Conservation (phyloP, 805 yeast species). For the Torulaspora franciscae region DNA sequence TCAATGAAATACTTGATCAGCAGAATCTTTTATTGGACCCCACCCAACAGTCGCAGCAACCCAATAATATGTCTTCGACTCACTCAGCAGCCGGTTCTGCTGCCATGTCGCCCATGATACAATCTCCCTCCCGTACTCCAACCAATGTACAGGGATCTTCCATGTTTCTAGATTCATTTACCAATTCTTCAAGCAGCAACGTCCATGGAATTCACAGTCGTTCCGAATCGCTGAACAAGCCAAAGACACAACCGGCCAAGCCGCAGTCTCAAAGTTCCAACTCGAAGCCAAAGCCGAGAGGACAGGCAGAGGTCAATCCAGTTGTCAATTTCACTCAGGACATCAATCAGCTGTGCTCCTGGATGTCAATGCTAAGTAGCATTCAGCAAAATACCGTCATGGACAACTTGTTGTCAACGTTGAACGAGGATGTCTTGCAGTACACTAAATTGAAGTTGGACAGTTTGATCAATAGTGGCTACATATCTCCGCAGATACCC, state of each 20-base stretch:
- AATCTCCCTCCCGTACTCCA: conserved; percentile 19
- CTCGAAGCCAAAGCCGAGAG: conserved; percentile 3
- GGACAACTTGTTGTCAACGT: conserved; percentile 47
- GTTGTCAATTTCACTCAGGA: conserved; percentile 45
- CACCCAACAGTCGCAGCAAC: conserved; percentile 11
- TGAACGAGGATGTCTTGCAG: conserved; percentile 49
- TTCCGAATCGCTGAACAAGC: conserved; percentile 8
- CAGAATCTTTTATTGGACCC: conserved; percentile 20
- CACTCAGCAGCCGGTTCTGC: conserved; percentile 32
- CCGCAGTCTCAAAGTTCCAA: conserved; percentile 1
- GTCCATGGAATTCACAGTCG: conserved; percentile 11
- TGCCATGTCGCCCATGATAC: conserved; percentile 25
- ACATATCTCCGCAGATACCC: conserved; percentile 23
- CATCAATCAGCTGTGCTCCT: conserved; percentile 45
- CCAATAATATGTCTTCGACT: conserved; percentile 8
- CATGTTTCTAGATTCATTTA: conserved; percentile 22
- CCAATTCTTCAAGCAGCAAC: conserved; percentile 21
- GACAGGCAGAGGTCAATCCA: conserved; percentile 13
- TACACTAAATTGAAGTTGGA: conserved; percentile 48
- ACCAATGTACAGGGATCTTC: conserved; percentile 14
- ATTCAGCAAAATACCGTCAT: conserved; percentile 50
- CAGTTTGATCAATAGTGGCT: conserved; percentile 26
- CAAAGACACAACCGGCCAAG: conserved; percentile 5
- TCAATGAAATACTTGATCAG: conserved; percentile 26
- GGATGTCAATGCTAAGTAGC: conserved; percentile 49